Conservation (phyloP, 768 basidiomycete genomes). For the Naganishia randhawae region DNA sequence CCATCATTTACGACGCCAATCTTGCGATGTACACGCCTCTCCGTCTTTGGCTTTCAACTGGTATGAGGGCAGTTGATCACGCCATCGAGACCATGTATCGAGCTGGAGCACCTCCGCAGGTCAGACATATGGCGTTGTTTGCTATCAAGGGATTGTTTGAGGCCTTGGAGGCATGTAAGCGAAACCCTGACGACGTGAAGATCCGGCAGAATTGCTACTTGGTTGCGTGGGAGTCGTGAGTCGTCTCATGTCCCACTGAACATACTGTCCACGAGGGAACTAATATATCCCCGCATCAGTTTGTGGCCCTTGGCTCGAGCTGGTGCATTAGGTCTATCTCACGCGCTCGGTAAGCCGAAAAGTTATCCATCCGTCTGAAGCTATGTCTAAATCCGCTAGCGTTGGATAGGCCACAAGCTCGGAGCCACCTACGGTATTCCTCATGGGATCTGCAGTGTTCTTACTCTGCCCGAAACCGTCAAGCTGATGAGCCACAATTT, state of each 20-base stretch:
- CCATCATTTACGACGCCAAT: conserved; percentile 73
- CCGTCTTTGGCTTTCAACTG: conserved; percentile 74
- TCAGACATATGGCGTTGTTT: conserved; percentile 64
- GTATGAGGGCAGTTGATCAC: conserved; percentile 74
- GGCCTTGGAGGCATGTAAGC: conserved; percentile 66
- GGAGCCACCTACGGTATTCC: conserved; percentile 61
- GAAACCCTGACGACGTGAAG: conserved; percentile 59
- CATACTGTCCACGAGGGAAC: too few species aligned
- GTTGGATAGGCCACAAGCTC: conserved; percentile 27
- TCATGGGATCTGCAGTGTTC: conserved; percentile 71
- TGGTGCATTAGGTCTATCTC: conserved; percentile 65
- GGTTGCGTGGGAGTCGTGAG: conserved; percentile 70
- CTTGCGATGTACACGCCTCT: conserved; percentile 70
- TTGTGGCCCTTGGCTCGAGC: conserved; percentile 49
- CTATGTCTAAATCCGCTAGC: not conserved
- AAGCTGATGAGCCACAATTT: conserved; percentile 25
- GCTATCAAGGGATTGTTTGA: conserved; percentile 70
- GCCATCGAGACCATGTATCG: conserved; percentile 69
- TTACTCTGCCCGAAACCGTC: conserved; percentile 33
- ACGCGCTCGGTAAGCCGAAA: conserved; percentile 63
- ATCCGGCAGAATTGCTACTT: conserved; percentile 66
- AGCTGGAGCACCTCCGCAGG: conserved; percentile 57
- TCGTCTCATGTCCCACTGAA: too few species aligned
- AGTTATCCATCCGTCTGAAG: too few species aligned
- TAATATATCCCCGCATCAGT: not conserved